Percentiles rank a stretch among this genome's conserved stretches.
Conservation (phyloP, 495 filamentous ascomycete species). For the Aspergillus panamensis region DNA sequence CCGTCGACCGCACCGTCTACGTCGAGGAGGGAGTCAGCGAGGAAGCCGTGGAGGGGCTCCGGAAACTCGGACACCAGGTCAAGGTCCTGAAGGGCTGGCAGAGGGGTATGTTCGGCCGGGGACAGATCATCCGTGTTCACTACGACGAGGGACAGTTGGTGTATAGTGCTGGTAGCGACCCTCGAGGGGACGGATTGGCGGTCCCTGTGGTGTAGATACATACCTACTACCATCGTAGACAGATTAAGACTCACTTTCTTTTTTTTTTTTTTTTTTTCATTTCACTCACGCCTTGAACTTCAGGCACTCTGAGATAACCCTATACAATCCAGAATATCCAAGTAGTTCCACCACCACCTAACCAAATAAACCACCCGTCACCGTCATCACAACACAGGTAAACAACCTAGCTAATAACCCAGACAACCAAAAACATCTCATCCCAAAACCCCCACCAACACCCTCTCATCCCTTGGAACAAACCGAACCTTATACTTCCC, state of each 20-base stretch:
- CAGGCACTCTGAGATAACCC: background rate
- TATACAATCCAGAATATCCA: background rate
- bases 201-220: slow-evolving; percentile 46
- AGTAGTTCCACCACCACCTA: no score
- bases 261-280: no score
- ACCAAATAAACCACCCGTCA: no score
- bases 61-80: slow-evolving; percentile 67
- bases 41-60: slow-evolving; percentile 62
- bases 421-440: no score
- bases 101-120: slow-evolving; percentile 78
- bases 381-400: no score
- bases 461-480: slow-evolving; percentile 47
- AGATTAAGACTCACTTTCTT: background rate
- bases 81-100: slow-evolving; percentile 62
- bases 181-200: slow-evolving; percentile 81
- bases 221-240: background rate
- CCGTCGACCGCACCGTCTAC: slow-evolving; percentile 59
- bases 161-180: slow-evolving; percentile 85
- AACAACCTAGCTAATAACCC: no score
- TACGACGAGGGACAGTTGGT: slow-evolving; percentile 64
- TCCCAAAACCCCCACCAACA: slow-evolving; percentile 34
- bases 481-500: slow-evolving; percentile 54
- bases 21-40: slow-evolving; percentile 82
- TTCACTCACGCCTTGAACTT: no score
- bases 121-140: slow-evolving; percentile 83